Evolutionary conservation across 2,329 filamentous ascomycete species (phyloP), one percentile per base, ranked within the genome.

Genomic region (Aspergillus eucalypticola): DNA sequence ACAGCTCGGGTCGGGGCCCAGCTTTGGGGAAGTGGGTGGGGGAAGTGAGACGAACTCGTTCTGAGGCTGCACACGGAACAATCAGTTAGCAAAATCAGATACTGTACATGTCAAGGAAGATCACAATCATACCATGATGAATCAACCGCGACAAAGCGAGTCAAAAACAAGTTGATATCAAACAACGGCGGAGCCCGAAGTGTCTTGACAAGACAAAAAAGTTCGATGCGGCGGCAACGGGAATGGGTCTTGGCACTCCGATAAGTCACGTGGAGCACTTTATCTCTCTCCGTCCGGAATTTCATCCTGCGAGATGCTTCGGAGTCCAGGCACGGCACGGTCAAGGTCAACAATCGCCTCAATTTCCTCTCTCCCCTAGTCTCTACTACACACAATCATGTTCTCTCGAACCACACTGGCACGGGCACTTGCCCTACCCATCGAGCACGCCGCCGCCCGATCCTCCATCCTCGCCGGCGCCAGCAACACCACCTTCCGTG

Each of bases 41-140:
- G 62, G 63, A 41, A 41, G 50, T 59, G 54, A 54, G 65, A 76
- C 75, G 70, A 71, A 78, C 76, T 78, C 76, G 75, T 78, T 78
- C 74, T 78, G 76, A 74, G 76, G 76, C 76, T 64, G 50, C 59
- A 55, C 44, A 32, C 41, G 10, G 11, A 41, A 60, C 4, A 49
- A 53, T 50, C 27, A 48, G 57, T 65, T 59, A 65, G 63, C 44
- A 32, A 32, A 29, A 3, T 5, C n/a, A 27, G 32, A 11, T 6
- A 29, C 19, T n/a, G 10, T 3, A 48, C 4, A 3, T 6, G 8
- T 3, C 13, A 23, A 38, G 29, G 5, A 35, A 1, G 3, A 13
- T 46, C n/a, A 7, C 17, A 10, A 56, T 68, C 72, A 19, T 72
- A 74, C 72, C 72, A 74, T 74, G 65, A 60, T 73, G 66, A 68